A percentile compares a stretch with the other conserved stretches of the same genome.
phyloP scores from a whole-genome alignment of 2,329 filamentous ascomycete genomes.

The Alternaria brassicae region DNA sequence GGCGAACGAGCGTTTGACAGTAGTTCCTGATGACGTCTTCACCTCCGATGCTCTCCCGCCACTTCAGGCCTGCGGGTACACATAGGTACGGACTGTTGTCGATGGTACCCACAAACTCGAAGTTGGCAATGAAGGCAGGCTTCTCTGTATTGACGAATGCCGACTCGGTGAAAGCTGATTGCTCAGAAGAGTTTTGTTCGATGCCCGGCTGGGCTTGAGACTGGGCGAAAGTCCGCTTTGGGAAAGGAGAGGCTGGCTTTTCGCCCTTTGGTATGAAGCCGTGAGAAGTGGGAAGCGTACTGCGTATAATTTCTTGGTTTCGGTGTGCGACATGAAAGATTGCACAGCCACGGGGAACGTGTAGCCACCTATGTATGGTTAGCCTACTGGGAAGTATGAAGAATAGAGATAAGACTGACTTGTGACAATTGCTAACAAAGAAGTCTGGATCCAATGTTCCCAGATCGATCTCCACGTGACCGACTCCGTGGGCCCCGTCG shows the following conservation, averaged over 20 bases:
- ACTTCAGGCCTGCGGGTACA: conserved; percentile 73
- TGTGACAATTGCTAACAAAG: conserved; percentile 76
- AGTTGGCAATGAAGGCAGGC: conserved; percentile 70
- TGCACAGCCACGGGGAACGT: conserved; percentile 78
- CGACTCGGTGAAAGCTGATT: conserved; percentile 2
- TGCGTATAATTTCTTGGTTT: conserved; percentile 77
- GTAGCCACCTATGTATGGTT: conserved; percentile 71
- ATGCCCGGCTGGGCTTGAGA: conserved; percentile 6
- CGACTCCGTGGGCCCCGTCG: conserved; percentile 85
- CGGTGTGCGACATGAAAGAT: conserved; percentile 78
- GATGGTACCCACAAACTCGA: conserved; percentile 78
- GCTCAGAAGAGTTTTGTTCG: conserved; percentile 9
- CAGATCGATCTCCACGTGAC: conserved; percentile 77
- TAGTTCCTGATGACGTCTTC: conserved; percentile 74
- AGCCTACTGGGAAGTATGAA: background rate
- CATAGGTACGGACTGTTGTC: conserved; percentile 77
- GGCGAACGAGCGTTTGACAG: conserved; percentile 66
- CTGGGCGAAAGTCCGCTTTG: conserved; percentile 7
- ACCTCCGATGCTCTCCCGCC: conserved; percentile 74
- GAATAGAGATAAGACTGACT: conserved; percentile 21
- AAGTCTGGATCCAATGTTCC: conserved; percentile 76
- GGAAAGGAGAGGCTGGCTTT: conserved; percentile 51
- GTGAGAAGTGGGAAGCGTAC: conserved; percentile 80
- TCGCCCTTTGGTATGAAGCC: conserved; percentile 66
- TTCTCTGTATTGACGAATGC: conserved; percentile 51